phyloP scores from a whole-genome alignment of 345 rosid genomes.

The Eucalyptus fibrosa region DNA sequence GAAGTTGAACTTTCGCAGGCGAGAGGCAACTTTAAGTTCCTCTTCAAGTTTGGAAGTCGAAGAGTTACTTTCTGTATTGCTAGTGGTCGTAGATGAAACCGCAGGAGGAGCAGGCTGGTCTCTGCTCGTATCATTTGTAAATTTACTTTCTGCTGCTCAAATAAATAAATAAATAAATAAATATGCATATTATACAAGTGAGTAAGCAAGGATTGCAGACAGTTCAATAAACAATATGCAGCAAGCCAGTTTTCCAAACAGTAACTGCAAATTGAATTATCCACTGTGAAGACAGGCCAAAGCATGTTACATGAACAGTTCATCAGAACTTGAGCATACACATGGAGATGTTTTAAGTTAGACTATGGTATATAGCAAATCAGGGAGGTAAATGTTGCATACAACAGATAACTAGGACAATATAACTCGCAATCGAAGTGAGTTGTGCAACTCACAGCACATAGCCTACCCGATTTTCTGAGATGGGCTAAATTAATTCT shows the following conservation, averaged over 20 bases:
- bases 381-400: not conserved
- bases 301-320: not conserved
- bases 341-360: not conserved
- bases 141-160: constrained; percentile 49
- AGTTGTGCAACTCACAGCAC: not conserved
- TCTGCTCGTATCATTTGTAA: constrained; percentile 51
- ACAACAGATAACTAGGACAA: not conserved
- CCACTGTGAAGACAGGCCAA: not conserved
- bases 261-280: not conserved
- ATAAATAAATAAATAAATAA: not conserved
- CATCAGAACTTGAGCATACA: not conserved
- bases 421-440: not conserved
- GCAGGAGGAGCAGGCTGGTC: constrained; percentile 53
- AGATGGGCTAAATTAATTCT: not conserved
- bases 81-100: constrained; percentile 69
- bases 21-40: constrained; percentile 74
- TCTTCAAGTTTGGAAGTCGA: constrained; percentile 80
- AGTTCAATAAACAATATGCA: not conserved
- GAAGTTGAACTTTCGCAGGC: constrained; percentile 72
- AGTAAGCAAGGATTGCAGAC: not conserved
- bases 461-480: not conserved
- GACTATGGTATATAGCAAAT: not conserved
- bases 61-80: constrained; percentile 73
- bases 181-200: not conserved
- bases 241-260: not conserved